Base-by-base conservation (phyloP, 768 basidiomycete genomes). In the Hemileccinum impolitum region DNA sequence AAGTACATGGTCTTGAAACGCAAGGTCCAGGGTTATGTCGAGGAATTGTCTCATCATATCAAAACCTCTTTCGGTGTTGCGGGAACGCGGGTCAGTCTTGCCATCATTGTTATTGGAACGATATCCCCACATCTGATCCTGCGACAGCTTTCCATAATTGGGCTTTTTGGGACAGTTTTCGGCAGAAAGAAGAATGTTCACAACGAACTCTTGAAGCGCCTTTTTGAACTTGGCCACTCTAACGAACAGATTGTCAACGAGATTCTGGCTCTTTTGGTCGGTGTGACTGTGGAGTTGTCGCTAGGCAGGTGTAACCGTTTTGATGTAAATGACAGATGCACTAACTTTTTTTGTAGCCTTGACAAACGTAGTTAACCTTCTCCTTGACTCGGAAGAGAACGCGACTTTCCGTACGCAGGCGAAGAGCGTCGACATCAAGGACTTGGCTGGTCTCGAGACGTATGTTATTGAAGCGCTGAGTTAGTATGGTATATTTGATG, bases 401-500 rank as follows among this genome's bases (percentile, higher is more conserved):
- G 60, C 61, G 6, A 59, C 70, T 8, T 67, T 81, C 52, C 63
- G 66, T n/a, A 52, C 68, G 4, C 60, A 69, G 45, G 70, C 68
- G 13, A 52, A 21, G 50, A 67, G 56, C 12, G 47, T 39, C 8
- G 71, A 70, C 42, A 49, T 62, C 12, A 69, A 70, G 51, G 65
- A 71, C 23, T 66, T 75, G 26, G 60, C 59, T 5, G 53, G 66
- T 30, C 63, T 91, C 14, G 72, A 77, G 47, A 81, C 78, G 23
- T 82, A 79, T 57, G 77, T 81, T 12, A 72, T 76, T 17, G 90
- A 92, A 63, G 85, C 85, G 13, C 63, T 89, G 51, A 79, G 87
- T 88, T 45, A 57, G 85, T 78, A 0, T 15, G 48, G n/a, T 5
- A 10, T 31, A 13, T 39, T 30, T n/a, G 10, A 30, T 5, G 15